Evolutionary conservation across 768 basidiomycete genomes (phyloP).

Genomic region (Boletus tylopilopsis): DNA sequence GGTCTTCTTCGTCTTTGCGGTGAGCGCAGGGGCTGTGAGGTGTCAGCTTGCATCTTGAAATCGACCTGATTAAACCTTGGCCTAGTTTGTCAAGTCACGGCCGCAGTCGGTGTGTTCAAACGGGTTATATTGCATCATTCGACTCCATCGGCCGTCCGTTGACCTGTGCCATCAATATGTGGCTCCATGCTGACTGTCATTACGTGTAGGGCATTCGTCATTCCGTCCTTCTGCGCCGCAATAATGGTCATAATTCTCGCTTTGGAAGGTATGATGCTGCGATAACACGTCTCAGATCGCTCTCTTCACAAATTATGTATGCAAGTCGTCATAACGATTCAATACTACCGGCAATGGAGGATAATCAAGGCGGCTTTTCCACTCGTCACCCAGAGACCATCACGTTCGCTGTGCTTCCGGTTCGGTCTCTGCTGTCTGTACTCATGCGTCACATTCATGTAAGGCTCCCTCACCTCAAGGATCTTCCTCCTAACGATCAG

Average conservation of each 20-base stretch:
- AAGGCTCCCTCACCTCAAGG: slow-evolving; percentile 11
- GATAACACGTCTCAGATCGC: not conserved
- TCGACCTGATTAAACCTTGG: slow-evolving; percentile 11
- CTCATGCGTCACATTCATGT: slow-evolving; percentile 43
- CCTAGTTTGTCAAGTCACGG: slow-evolving; percentile 16
- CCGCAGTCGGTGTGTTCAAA: slow-evolving; percentile 29
- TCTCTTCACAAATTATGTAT: slow-evolving; percentile 1
- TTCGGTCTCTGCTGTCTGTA: slow-evolving; percentile 43
- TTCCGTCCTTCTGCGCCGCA: slow-evolving; percentile 44
- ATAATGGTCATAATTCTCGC: slow-evolving; percentile 37
- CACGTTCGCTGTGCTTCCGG: slow-evolving; percentile 37
- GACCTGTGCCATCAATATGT: slow-evolving; percentile 2
- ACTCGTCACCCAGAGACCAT: slow-evolving; percentile 35
- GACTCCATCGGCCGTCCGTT: slow-evolving; percentile 35
- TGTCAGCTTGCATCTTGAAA: slow-evolving; percentile 15
- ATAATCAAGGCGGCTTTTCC: slow-evolving; percentile 40
- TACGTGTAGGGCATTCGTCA: slow-evolving; percentile 29
- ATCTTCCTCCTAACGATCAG: not conserved
- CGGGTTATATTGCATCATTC: slow-evolving; percentile 49
- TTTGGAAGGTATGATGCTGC: slow-evolving; percentile 41
- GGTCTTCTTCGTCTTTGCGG: slow-evolving; percentile 39
- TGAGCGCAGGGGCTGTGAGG: slow-evolving; percentile 37
- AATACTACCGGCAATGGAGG: slow-evolving; percentile 40
- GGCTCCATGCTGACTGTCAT: slow-evolving; percentile 13
- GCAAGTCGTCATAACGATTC: slow-evolving; percentile 41